These are phyloP conservation scores for Cercophora scortea DNA, from an alignment of 495 filamentous ascomycete genomes.

Conservation along the genomic window DNA sequence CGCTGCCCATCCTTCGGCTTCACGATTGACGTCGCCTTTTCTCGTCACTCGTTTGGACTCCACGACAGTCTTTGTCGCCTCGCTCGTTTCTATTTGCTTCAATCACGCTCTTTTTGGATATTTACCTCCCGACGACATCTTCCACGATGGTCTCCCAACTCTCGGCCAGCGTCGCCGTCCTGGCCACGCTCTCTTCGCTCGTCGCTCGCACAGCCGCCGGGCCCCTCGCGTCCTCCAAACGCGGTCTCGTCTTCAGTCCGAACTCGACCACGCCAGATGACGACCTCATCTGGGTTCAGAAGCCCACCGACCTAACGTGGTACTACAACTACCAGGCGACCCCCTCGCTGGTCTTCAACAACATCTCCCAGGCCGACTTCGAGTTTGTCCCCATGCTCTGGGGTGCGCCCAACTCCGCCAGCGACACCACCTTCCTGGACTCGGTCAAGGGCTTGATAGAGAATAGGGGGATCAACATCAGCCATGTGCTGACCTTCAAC, in stretches of 20 bases:
- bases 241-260: conserved; percentile 61
- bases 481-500: conserved; percentile 63
- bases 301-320: conserved; percentile 57
- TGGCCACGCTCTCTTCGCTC: conserved; percentile 4
- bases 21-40: background rate
- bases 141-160: conserved; percentile 3
- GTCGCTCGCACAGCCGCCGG: conserved; percentile 6
- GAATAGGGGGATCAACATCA: conserved; percentile 47
- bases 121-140: background rate
- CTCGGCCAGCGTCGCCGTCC: conserved; percentile 1
- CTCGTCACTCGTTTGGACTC: background rate
- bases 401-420: conserved; percentile 41
- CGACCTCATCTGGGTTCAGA: conserved; percentile 49
- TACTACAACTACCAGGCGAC: conserved; percentile 67
- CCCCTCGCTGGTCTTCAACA: conserved; percentile 43
- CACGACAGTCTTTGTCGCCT: background rate
- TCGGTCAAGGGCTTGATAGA: conserved; percentile 43
- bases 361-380: conserved; percentile 38
- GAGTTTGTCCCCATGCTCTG: conserved; percentile 80
- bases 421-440: conserved; percentile 47
- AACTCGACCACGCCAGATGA: conserved; percentile 42
- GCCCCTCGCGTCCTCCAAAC: conserved; percentile 48
- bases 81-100: too few species aligned
- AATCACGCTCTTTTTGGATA: background rate
- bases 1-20: too few species aligned